Percentiles rank a stretch among this genome's conserved stretches.
These are phyloP conservation scores for Clonostachys chloroleuca DNA, from an alignment of 2,329 filamentous ascomycete species.

Conservation along the genomic window DNA sequence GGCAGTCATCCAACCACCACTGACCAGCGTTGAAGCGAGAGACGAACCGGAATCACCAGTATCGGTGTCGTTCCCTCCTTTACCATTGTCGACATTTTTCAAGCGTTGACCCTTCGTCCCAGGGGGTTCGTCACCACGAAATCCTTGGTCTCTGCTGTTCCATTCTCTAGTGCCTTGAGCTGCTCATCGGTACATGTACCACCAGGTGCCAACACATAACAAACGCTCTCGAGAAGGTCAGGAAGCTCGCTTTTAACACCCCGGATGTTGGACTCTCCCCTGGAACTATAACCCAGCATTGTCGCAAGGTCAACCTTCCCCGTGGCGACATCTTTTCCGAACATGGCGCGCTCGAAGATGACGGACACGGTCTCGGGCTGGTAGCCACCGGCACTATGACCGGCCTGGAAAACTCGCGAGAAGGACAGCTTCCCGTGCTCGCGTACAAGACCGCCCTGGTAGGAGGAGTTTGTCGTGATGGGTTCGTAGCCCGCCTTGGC, in stretches of 20 bases:
- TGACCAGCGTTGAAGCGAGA: no score
- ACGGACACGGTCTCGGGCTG: conserved; percentile 50
- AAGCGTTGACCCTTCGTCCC: neutral
- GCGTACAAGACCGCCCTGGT: conserved; percentile 66
- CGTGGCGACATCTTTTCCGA: conserved; percentile 44
- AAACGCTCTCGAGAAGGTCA: conserved; percentile 40
- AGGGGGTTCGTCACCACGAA: conserved; percentile 5
- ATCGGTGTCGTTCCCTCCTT: neutral
- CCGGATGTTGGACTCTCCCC: conserved; percentile 43
- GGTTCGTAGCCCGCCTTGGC: conserved; percentile 62
- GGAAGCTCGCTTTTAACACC: conserved; percentile 46
- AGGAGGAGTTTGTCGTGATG: conserved; percentile 59
- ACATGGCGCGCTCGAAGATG: conserved; percentile 53
- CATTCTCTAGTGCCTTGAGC: conserved; percentile 8
- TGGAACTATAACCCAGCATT: conserved; percentile 24
- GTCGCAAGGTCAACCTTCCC: conserved; percentile 35
- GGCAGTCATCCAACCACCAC: no score
- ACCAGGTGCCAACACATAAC: conserved; percentile 47
- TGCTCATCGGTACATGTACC: conserved; percentile 31
- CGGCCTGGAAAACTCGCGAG: conserved; percentile 57
- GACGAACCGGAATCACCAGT: neutral
- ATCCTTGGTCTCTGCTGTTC: conserved; percentile 9
- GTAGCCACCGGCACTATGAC: conserved; percentile 54
- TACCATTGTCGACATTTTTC: neutral
- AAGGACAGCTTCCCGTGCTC: conserved; percentile 70